Evolutionary conservation across 352 stramenopile species (phyloP).

Genomic region (Phytophthora syringae): DNA sequence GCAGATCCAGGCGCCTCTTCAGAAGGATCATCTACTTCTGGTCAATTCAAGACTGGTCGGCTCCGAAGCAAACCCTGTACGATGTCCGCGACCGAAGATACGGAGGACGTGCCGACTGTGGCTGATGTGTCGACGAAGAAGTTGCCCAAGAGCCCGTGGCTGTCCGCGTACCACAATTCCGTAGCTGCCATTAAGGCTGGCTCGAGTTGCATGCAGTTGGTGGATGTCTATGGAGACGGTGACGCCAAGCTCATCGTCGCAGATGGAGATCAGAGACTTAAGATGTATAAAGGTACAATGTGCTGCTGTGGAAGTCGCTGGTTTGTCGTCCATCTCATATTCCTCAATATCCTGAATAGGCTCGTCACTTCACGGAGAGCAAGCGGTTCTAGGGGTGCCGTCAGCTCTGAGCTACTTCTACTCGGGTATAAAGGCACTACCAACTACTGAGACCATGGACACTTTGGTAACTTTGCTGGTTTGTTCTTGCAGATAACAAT

Average conservation of each 20-base stretch:
- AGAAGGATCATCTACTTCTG: not conserved
- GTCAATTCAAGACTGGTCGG: not conserved
- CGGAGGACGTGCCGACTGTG: constrained; percentile 10
- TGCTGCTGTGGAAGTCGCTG: not conserved
- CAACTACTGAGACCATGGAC: not conserved
- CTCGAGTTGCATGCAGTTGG: constrained; percentile 76
- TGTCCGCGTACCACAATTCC: constrained; percentile 91
- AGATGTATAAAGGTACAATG: constrained; percentile 86
- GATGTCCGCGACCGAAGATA: constrained; percentile 31
- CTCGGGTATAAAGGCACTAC: constrained; percentile 31
- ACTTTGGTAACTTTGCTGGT: not conserved
- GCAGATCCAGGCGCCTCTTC: constrained; percentile 28
- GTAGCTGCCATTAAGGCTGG: constrained; percentile 89
- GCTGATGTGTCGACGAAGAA: constrained; percentile 31
- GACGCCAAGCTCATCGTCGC: constrained; percentile 83
- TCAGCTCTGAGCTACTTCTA: constrained; percentile 83
- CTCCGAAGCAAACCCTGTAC: not conserved
- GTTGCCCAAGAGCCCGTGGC: constrained; percentile 64
- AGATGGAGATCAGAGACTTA: constrained; percentile 81
- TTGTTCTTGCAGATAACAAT: constrained; percentile 49
- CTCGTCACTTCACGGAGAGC: constrained; percentile 81
- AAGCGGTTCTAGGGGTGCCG: constrained; percentile 80
- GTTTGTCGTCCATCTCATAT: not conserved
- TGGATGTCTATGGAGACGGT: constrained; percentile 86
- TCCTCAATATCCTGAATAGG: constrained; percentile 21